Percentiles rank a stretch among this genome's conserved stretches.
Conservation (phyloP, 495 filamentous ascomycete genomes). For the Barbatosphaeria neglecta region DNA sequence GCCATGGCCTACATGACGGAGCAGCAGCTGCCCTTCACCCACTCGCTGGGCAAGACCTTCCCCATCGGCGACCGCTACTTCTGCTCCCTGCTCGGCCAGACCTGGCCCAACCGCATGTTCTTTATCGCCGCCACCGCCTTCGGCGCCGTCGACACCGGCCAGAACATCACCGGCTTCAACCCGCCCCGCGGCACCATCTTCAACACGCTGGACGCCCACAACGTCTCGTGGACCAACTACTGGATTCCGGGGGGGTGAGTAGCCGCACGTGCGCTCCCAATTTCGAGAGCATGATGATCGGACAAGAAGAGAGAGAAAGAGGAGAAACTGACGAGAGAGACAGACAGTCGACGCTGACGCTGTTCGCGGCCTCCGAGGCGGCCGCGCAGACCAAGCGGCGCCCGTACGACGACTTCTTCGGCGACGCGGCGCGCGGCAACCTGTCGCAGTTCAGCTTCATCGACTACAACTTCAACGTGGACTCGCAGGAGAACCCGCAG, state of each 20-base stretch:
- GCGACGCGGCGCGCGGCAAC: background rate
- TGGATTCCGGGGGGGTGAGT: background rate
- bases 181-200: background rate
- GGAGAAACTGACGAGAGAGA: no score
- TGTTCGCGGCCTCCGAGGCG: background rate
- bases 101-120: slow-evolving; percentile 1
- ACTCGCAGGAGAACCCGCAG: slow-evolving; percentile 2
- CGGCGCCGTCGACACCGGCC: background rate
- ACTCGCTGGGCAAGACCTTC: background rate
- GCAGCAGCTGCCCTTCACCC: background rate
- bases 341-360: background rate
- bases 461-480: background rate
- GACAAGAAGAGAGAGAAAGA: no score
- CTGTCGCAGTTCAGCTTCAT: slow-evolving; percentile 1
- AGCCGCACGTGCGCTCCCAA: background rate
- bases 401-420: background rate
- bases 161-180: background rate
- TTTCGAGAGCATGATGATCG: no score
- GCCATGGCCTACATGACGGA: background rate
- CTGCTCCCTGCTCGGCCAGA: background rate
- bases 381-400: background rate
- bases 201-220: background rate
- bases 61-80: background rate
- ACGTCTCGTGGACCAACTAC: background rate
- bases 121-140: background rate